Conservation (phyloP, 2,329 filamentous ascomycete genomes). For the Trichoderma afroharzianum region DNA sequence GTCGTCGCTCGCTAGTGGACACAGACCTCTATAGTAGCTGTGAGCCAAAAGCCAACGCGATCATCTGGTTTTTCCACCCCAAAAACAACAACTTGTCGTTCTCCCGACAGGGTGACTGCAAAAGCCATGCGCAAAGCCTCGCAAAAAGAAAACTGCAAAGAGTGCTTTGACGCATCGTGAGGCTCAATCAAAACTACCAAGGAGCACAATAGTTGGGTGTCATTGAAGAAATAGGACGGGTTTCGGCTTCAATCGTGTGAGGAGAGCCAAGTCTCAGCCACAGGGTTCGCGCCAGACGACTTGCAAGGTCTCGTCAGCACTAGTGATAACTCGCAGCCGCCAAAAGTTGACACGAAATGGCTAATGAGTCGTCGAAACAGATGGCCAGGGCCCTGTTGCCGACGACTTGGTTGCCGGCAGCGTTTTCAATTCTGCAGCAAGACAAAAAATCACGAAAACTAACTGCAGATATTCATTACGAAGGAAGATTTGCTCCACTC, state of each 20-base stretch:
- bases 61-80: background rate
- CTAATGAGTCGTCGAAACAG: background rate
- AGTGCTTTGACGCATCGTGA: background rate
- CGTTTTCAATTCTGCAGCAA: background rate
- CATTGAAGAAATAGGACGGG: background rate
- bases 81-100: background rate
- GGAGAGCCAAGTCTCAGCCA: background rate
- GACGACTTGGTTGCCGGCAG: background rate
- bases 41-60: background rate
- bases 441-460: background rate
- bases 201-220: background rate
- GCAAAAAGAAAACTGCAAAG: background rate
- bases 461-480: background rate
- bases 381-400: background rate
- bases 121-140: background rate
- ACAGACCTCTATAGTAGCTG: background rate
- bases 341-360: constrained; percentile 7
- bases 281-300: constrained; percentile 1
- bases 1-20: background rate
- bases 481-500: background rate
- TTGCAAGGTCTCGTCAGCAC: background rate
- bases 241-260: background rate
- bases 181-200: background rate
- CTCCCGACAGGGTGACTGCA: background rate
- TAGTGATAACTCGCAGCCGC: background rate